phyloP scores from a whole-genome alignment of 2,329 filamentous ascomycete genomes.

The Penicillium digitatum region DNA sequence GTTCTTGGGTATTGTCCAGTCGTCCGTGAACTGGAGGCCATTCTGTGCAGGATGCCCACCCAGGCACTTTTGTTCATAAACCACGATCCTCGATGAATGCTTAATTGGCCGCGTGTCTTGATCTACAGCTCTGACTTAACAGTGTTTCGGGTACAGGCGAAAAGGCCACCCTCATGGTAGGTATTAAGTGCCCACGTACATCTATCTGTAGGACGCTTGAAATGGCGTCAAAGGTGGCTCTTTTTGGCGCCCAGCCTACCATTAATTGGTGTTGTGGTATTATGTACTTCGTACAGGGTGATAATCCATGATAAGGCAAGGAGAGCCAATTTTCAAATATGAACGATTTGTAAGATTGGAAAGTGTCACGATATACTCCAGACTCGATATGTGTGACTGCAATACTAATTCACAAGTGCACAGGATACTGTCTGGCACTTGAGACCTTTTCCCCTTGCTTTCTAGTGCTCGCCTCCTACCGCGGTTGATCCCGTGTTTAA shows the following conservation, averaged over 20 bases:
- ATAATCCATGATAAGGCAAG: background rate
- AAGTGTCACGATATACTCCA: background rate
- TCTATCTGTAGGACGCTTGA: background rate
- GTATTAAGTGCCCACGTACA: too few relatives aligned
- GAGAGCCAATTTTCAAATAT: background rate
- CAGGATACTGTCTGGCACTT: too few relatives aligned
- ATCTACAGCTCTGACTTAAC: background rate
- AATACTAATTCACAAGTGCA: background rate
- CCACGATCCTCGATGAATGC: background rate
- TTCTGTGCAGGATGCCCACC: background rate
- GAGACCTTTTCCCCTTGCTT: too few relatives aligned
- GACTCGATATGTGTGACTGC: background rate
- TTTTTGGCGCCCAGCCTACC: background rate
- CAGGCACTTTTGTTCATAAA: background rate
- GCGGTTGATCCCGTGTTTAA: too few relatives aligned
- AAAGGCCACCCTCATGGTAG: too few relatives aligned
- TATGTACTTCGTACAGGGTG: background rate
- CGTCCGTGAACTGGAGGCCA: background rate
- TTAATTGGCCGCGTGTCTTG: background rate
- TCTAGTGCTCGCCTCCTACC: too few relatives aligned
- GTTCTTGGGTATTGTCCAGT: background rate
- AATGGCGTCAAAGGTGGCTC: background rate
- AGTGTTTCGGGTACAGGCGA: background rate
- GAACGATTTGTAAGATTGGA: background rate
- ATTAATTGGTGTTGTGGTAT: background rate